Base-by-base conservation (phyloP, 108 stramenopile species). In the Parietichytrium sp. region DNA sequence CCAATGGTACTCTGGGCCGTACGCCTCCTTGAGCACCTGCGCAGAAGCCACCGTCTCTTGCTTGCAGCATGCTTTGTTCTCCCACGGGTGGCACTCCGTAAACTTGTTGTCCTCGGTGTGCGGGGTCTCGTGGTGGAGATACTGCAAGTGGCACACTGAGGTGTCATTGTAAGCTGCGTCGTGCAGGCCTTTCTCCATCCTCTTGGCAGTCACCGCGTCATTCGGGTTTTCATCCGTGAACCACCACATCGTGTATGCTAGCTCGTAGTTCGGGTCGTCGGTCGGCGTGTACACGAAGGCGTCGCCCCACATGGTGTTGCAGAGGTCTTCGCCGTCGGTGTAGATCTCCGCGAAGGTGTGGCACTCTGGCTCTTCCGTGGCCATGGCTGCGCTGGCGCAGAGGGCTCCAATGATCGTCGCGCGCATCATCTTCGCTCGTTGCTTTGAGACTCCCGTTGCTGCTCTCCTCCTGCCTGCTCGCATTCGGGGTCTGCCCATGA, bases 1-100 rank as follows among this genome's bases (percentile, higher is more conserved):
- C 80, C 80, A 80, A 23, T 80, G 25, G 80, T 33, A 80, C 45
- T 47, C 80, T 8, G 15, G 52, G 52, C 80, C 80, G 38, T 80
- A 80, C 29, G 80, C 80, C 52, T 80, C 52, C 52, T 36, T 29
- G 33, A 80, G 52, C 29, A 10, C 18, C n/a, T 80, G 33, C 47
- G 42, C 33, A 12, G 29, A 53, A 51, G 30, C 0, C 13, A 80
- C 80, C 6, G 31, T 80, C 4, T 52, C 80, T n/a, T 33, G 61
- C 33, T 33, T 72, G 61, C 61, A 72, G 61, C 61, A 72, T 25
- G 61, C 36, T 33, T 72, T 72, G 61, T 45, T 25, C 38, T 72
- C 45, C 61, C 61, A 72, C 16, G 61, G 61, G 42, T 45, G 33
- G 61, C 61, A 72, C 61, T 72, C 61, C 38, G 61, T 33, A 2